phyloP scores from a whole-genome alignment of 306 rosid genomes.

The Cajanus cajan region DNA sequence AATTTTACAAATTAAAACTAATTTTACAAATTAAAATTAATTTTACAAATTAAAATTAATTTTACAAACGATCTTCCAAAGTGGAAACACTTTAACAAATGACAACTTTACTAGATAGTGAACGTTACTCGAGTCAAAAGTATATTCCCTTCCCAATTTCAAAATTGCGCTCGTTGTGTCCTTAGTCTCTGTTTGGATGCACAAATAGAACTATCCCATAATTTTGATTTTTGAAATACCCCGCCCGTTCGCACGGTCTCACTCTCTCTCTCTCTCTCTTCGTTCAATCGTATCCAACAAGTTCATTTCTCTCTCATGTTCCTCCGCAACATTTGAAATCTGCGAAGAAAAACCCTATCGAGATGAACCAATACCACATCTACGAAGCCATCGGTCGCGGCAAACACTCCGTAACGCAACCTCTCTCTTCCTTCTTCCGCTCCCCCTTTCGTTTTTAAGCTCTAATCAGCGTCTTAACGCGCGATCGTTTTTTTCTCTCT shows the following conservation, averaged over 20 bases:
- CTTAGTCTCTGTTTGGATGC: background rate
- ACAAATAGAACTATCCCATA: background rate
- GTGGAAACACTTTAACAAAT: no score
- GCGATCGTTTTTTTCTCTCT: background rate
- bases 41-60: no score
- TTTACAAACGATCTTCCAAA: no score
- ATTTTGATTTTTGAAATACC: slow-evolving; percentile 6
- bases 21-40: no score
- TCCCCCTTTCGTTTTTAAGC: background rate
- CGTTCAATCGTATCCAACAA: background rate
- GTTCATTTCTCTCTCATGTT: slow-evolving; percentile 20
- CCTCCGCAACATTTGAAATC: slow-evolving; percentile 27
- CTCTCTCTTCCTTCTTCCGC: background rate
- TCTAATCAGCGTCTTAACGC: background rate
- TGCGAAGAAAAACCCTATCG: slow-evolving; percentile 40
- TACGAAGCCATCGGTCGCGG: slow-evolving; percentile 98
- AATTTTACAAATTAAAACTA: no score
- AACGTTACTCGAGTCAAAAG: background rate
- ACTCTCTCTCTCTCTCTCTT: background rate
- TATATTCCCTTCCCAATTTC: background rate
- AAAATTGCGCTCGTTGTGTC: background rate
- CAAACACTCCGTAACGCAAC: slow-evolving; percentile 66
- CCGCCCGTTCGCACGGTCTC: slow-evolving; percentile 35
- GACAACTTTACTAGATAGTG: background rate
- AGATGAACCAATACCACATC: slow-evolving; percentile 88